Percentiles rank a stretch among this genome's conserved stretches.
These are phyloP conservation scores for Plasmodium relictum DNA, from an alignment of 169 alveolate species.

Conservation along the genomic window DNA sequence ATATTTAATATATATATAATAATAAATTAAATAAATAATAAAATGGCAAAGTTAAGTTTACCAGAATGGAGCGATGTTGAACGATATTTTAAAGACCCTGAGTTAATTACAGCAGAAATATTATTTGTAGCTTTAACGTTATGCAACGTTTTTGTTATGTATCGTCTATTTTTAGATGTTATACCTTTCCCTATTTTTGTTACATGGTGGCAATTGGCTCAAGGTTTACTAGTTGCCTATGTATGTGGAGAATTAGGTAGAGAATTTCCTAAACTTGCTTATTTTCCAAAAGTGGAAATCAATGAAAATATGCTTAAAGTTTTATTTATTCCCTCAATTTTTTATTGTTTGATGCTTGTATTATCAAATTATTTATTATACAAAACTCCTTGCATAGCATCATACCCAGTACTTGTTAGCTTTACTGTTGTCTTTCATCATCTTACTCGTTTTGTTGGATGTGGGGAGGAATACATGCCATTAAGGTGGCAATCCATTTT, in stretches of 20 bases:
- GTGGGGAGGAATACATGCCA: slow-evolving; percentile 95
- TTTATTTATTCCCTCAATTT: slow-evolving; percentile 90
- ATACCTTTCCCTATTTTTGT: slow-evolving; percentile 93
- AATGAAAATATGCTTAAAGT: slow-evolving; percentile 86
- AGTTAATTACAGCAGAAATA: slow-evolving; percentile 89
- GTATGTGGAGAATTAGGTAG: slow-evolving; percentile 92
- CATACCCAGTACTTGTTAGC: slow-evolving; percentile 93
- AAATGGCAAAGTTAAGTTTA: slow-evolving; percentile 57
- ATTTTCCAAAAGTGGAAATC: slow-evolving; percentile 90
- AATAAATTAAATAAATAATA: slow-evolving; percentile 9
- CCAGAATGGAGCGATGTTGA: slow-evolving; percentile 88
- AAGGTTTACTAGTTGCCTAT: slow-evolving; percentile 93
- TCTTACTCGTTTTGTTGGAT: slow-evolving; percentile 93
- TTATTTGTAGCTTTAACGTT: slow-evolving; percentile 90
- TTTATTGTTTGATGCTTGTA: slow-evolving; percentile 91
- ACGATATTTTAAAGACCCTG: slow-evolving; percentile 90
- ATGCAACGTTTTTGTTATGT: slow-evolving; percentile 93
- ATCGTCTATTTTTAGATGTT: slow-evolving; percentile 91
- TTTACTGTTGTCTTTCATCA: slow-evolving; percentile 95
- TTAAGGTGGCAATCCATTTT: slow-evolving; percentile 93
- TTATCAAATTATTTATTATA: slow-evolving; percentile 92
- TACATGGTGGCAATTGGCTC: slow-evolving; percentile 95
- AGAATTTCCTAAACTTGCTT: slow-evolving; percentile 89
- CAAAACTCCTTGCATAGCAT: slow-evolving; percentile 92
- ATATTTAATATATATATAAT: neutral